These are phyloP conservation scores for Chlamydomonas sp. DNA, from an alignment of 139 green algal genomes.

Conservation along the genomic window DNA sequence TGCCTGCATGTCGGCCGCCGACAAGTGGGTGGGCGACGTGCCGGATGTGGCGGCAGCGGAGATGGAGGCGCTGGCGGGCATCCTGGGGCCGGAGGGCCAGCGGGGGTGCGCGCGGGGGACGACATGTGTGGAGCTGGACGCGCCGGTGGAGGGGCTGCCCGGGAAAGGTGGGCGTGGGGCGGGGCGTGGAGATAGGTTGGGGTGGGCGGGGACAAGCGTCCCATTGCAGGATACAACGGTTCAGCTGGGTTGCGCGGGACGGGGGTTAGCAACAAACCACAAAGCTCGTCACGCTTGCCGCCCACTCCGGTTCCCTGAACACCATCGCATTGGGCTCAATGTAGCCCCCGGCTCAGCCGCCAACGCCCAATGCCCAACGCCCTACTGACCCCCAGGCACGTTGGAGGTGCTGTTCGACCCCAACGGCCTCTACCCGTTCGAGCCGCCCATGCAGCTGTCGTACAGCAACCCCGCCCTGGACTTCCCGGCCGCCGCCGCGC, in stretches of 20 bases:
- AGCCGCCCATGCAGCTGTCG: neutral
- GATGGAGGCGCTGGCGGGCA: neutral
- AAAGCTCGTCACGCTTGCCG: neutral
- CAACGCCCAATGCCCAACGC: neutral
- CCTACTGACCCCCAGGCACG: neutral
- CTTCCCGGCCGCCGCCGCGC: neutral
- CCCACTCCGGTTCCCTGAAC: neutral
- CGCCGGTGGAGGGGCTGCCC: neutral
- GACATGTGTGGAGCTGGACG: neutral
- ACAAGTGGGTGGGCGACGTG: neutral
- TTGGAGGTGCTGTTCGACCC: neutral
- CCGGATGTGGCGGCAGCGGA: neutral
- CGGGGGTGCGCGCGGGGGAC: neutral
- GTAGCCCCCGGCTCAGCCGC: too few relatives aligned
- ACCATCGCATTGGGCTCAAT: neutral
- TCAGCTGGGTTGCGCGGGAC: neutral
- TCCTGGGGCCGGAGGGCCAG: constrained; percentile 8
- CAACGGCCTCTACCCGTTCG: constrained; percentile 16
- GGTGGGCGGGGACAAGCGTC: neutral
- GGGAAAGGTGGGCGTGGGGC: neutral
- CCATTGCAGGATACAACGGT: neutral
- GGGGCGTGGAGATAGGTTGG: neutral
- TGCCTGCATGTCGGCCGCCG: neutral
- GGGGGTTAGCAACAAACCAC: too few relatives aligned
- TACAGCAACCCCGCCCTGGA: neutral